Evolutionary conservation across 2,329 filamentous ascomycete genomes (phyloP).

Genomic region (Beauveria australis): DNA sequence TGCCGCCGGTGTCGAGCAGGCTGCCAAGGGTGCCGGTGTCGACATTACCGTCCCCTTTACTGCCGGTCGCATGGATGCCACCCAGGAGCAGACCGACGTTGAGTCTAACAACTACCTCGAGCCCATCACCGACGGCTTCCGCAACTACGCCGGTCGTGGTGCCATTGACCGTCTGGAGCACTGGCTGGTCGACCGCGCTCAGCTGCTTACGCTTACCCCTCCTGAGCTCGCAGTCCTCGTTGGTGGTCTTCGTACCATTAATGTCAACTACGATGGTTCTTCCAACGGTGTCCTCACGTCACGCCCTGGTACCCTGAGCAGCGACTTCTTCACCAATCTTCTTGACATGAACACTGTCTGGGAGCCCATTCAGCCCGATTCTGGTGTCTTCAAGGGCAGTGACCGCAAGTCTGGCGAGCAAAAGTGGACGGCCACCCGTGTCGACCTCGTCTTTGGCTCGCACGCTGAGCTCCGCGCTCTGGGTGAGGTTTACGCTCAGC

Average conservation of each 20-base stretch:
- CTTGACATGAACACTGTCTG: conserved; percentile 59
- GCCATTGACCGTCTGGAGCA: conserved; percentile 57
- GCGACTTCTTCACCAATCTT: conserved; percentile 77
- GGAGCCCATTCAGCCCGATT: conserved; percentile 32
- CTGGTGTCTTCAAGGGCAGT: conserved; percentile 54
- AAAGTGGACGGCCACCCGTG: conserved; percentile 63
- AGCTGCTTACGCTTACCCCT: conserved; percentile 60
- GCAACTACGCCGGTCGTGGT: conserved; percentile 63
- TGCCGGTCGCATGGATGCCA: conserved; percentile 63
- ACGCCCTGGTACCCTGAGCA: conserved; percentile 60
- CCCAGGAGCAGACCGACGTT: conserved; percentile 63
- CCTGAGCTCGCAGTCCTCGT: conserved; percentile 65
- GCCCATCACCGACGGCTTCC: conserved; percentile 67
- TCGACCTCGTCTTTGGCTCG: conserved; percentile 64
- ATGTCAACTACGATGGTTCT: conserved; percentile 64
- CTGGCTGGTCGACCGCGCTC: conserved; percentile 62
- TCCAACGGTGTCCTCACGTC: conserved; percentile 59
- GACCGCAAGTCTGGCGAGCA: conserved; percentile 57
- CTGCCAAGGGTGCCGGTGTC: conserved; percentile 39
- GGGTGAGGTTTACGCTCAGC: conserved; percentile 59
- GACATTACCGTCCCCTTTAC: conserved; percentile 60
- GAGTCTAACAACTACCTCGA: conserved; percentile 57
- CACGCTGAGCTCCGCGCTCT: conserved; percentile 66
- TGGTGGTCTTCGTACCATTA: conserved; percentile 62
- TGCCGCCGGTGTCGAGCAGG: conserved; percentile 63